Base-by-base conservation (phyloP, 345 rosid species). In the Euphorbia lathyris region DNA sequence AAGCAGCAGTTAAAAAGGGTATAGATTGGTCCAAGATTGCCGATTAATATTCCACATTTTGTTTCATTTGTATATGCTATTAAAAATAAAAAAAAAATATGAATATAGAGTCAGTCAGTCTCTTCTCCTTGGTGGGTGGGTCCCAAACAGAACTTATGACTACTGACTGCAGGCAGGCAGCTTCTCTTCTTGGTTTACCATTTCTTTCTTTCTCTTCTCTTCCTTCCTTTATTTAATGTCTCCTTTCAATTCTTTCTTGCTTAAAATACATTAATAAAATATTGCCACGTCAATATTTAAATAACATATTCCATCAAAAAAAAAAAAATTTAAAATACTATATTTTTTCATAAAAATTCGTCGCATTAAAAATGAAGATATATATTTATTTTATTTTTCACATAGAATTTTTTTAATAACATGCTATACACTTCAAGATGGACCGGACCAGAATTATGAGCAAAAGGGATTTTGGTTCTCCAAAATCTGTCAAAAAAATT, bases 101-200 rank as follows among this genome's bases (percentile, higher is more conserved):
- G n/a, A 14, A 26, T 9, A 56, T 4, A 9, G 26, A 23, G 3
- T 16, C 4, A 7, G 11, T 0, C 22, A 25, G 66, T 52, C 48
- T n/a, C 58, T 20, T 0, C 7, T 32, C 3, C 3, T 34, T 34
- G 38, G 38, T 34, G n/a, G 63, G 75, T 68, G 79, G 81, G 79
- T 34, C 76, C 81, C 70, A 19, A 50, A 12, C 5, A 48, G 36
- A 71, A 61, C 47, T 68, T 69, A 29, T 19, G 43, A 43, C 51
- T n/a, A 43, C 51, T n/a, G 57, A 32, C 66, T 11, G 50, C 55
- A 45, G 55, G 68, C 51, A 45, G 51, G 38, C n/a, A n/a, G n/a
- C 45, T 45, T 45, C 51, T 40, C 58, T 65, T 58, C 9, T 60
- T 25, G 26, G 20, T 66, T 66, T 43, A 45, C 79, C 51, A 3